Conservation (phyloP, 345 rosid genomes). For the Moricandia moricandioides region DNA sequence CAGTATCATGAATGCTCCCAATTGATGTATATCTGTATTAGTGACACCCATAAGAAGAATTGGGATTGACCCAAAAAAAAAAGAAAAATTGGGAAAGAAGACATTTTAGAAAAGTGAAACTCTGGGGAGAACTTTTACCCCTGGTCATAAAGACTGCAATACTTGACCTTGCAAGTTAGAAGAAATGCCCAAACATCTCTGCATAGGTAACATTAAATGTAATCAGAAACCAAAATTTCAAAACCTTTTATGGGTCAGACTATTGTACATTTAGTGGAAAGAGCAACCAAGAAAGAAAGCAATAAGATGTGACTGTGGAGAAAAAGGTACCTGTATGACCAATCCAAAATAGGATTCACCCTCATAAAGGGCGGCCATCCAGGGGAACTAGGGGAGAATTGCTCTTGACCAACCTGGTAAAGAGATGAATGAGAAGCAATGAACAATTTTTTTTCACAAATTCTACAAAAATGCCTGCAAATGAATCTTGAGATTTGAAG, state of each 20-base stretch:
- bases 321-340: constrained; percentile 80
- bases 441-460: neutral
- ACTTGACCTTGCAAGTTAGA: constrained; percentile 83
- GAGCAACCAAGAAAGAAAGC: too few species aligned
- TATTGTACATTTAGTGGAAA: too few species aligned
- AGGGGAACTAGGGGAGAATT: constrained; percentile 96
- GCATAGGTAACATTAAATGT: constrained; percentile 27
- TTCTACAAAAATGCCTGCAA: neutral
- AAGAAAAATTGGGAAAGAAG: neutral
- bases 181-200: constrained; percentile 99
- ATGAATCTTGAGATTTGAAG: constrained; percentile 6
- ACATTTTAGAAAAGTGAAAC: constrained; percentile 12
- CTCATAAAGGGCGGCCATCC: constrained; percentile 99
- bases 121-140: constrained; percentile 56
- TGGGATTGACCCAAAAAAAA: too few species aligned
- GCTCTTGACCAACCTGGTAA: constrained; percentile 92
- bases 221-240: too few species aligned
- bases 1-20: constrained; percentile 90
- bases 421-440: neutral
- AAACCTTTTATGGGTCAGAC: too few species aligned
- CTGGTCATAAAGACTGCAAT: constrained; percentile 94
- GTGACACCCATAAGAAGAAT: neutral
- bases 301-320: neutral
- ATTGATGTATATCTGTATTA: constrained; percentile 83
- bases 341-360: constrained; percentile 98